Evolutionary conservation across 345 rosid genomes (phyloP), one percentile per base, ranked within the genome.

Genomic region (Gossypium arboreum): DNA sequence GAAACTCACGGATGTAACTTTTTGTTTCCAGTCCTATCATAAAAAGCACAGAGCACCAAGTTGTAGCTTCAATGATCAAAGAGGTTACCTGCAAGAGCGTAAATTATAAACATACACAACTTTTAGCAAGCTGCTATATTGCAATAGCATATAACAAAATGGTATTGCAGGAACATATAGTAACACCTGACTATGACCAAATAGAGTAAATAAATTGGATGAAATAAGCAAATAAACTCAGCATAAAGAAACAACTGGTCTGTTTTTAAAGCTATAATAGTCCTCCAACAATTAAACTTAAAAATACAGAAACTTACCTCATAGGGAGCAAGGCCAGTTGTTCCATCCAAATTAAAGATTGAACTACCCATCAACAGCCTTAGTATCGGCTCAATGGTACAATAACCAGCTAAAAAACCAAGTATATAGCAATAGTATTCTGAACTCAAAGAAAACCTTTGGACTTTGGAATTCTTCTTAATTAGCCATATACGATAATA

Each of bases 41-140:
- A 73, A 84, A 75, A 73, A 94, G 82, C 91, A 94, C 81, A 73
- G 85, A 88, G 84, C 88, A 84, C 98, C 98, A 92, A 86, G 98
- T 75, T 58, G 86, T 75, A 20, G 91, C 83, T 88, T 90, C 92
- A 76, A 84, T 79, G 47, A 81, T 76, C 84, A 88, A 83, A 78
- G 94, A 88, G 75, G 85, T 78, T 44, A 82, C 83, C 99, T 95
- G 87, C 78, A 84, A 64, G 58, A 61, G 54, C 67, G 76, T 22
- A 58, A 55, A 29, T 43, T 43, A 41, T 68, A 65, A 54, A 58
- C 18, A 80, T 9, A 45, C 4, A 10, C 17, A 25, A 62, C 47
- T 50, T 9, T 48, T 59, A 59, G 25, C 52, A 73, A 20, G 18
- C 58, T 9, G 7, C 58, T 13, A 16, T 5, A 3, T 29, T 60